Conservation (phyloP, 164 flowering plant species). For the Buxus sempervirens region DNA sequence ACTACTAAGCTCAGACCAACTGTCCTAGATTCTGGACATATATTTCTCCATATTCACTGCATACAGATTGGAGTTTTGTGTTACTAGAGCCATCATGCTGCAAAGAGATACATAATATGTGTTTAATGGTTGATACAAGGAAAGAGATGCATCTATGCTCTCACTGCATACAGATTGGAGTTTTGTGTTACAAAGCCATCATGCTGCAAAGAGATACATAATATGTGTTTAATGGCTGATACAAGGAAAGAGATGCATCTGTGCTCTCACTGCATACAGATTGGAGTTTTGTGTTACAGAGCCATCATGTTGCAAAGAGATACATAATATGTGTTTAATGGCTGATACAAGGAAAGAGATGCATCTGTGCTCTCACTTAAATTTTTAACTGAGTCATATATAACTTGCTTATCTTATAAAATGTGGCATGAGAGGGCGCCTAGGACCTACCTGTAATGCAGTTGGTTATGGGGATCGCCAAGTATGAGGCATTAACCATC, state of each 20-base stretch:
- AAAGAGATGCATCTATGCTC: too few relatives aligned
- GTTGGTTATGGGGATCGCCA: slow-evolving; percentile 73
- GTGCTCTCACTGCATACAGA: slow-evolving; percentile 81
- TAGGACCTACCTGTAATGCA: slow-evolving; percentile 84
- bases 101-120: too few relatives aligned
- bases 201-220: too few relatives aligned
- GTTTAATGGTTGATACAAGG: too few relatives aligned
- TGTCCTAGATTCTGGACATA: slow-evolving; percentile 29
- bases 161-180: too few relatives aligned
- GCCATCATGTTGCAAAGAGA: slow-evolving; percentile 17
- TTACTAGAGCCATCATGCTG: too few relatives aligned
- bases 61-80: slow-evolving; percentile 71
- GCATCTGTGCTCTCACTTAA: background rate
- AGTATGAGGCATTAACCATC: slow-evolving; percentile 80
- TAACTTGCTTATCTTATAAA: slow-evolving; percentile 40
- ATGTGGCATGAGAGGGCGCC: slow-evolving; percentile 82
- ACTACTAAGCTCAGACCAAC: slow-evolving; percentile 57
- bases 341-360: background rate
- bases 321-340: slow-evolving; percentile 30
- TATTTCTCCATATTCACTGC: slow-evolving; percentile 57
- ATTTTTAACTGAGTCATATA: background rate
- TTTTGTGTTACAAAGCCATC: too few relatives aligned
- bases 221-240: too few relatives aligned
- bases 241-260: slow-evolving; percentile 61
- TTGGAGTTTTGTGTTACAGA: slow-evolving; percentile 45